Percentiles rank a stretch among this genome's conserved stretches.
Conservation (phyloP, 345 rosid species). For the Syzygium jambos region DNA sequence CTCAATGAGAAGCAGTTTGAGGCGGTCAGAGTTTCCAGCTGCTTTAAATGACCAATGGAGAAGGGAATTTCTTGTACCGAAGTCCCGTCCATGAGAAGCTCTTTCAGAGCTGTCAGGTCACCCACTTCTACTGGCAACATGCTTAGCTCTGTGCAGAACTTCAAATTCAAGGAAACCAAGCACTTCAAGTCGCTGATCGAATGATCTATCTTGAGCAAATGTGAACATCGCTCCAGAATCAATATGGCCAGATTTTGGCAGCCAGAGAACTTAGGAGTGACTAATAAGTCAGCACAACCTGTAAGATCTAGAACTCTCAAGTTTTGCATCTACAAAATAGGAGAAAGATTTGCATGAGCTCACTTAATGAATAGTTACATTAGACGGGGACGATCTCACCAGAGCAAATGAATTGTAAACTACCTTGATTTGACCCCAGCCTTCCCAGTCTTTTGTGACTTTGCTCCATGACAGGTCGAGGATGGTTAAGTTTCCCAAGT, state of each 20-base stretch:
- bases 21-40: neutral
- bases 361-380: neutral
- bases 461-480: neutral
- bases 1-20: neutral
- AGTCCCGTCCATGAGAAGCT: neutral
- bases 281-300: neutral
- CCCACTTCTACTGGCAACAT: neutral
- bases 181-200: neutral
- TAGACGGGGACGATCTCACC: neutral
- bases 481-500: neutral
- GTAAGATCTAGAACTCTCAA: constrained; percentile 3
- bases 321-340: neutral
- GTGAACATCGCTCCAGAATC: constrained; percentile 1
- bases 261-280: neutral
- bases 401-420: neutral
- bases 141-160: neutral
- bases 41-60: neutral
- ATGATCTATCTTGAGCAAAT: neutral
- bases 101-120: neutral
- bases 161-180: neutral
- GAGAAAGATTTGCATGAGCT: neutral
- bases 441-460: neutral
- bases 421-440: neutral
- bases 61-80: neutral
- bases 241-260: neutral